These are phyloP conservation scores for Waitea zeae DNA, from an alignment of 1,284 basidiomycete genomes.

Conservation along the genomic window DNA sequence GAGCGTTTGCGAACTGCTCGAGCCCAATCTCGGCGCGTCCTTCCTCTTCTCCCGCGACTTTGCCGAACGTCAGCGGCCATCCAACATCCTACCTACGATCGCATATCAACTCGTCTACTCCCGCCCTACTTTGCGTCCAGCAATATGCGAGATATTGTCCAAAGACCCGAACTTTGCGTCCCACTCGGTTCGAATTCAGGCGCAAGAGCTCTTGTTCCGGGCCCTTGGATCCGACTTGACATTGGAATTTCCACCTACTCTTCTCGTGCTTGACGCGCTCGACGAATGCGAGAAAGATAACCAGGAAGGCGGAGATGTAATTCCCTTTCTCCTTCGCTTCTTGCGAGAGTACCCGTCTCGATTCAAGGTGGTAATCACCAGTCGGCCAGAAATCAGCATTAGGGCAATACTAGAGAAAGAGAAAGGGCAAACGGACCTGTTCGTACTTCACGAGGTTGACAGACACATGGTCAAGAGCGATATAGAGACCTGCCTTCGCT, in stretches of 20 bases:
- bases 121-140: not conserved
- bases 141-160: not conserved
- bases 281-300: not conserved
- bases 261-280: not conserved
- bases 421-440: not conserved
- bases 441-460: not conserved
- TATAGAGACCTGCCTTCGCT: not conserved
- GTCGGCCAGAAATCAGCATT: not conserved
- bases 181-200: not conserved
- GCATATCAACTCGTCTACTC: not conserved
- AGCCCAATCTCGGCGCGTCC: not conserved
- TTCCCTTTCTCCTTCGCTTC: not conserved
- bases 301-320: not conserved
- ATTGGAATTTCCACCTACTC: no score
- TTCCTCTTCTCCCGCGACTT: not conserved
- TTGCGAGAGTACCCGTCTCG: not conserved
- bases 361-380: not conserved
- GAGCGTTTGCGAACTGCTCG: not conserved
- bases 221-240: not conserved
- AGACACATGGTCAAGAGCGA: not conserved
- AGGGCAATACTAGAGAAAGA: not conserved
- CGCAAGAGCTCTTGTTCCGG: not conserved
- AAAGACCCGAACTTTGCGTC: not conserved
- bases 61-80: not conserved
- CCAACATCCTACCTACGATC: not conserved